Percentiles rank a stretch among this genome's conserved stretches.
phyloP scores from a whole-genome alignment of 768 basidiomycete genomes.

The Psilocybe cyanescens region DNA sequence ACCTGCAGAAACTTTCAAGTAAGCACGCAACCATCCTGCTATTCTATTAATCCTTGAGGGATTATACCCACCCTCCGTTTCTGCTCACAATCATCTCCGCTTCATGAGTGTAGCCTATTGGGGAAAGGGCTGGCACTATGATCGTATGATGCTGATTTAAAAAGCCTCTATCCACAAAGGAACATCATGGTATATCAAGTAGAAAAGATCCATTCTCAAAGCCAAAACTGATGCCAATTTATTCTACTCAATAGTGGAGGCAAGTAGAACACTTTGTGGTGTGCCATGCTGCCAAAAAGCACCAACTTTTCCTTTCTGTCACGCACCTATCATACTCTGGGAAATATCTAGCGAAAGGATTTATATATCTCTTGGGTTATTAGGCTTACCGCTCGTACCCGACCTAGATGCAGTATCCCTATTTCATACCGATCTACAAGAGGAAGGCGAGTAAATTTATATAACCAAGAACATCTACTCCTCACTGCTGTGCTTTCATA shows the following conservation, averaged over 20 bases:
- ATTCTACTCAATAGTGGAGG: no score
- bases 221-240: no score
- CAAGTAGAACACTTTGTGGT: no score
- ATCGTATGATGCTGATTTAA: not conserved
- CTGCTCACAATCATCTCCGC: conserved; percentile 10
- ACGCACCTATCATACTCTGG: no score
- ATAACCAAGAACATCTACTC: not conserved
- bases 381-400: not conserved
- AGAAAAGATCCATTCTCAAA: not conserved
- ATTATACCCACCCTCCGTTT: not conserved
- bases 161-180: not conserved
- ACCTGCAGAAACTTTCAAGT: not conserved
- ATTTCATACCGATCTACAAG: not conserved
- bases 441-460: not conserved
- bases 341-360: not conserved
- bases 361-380: not conserved
- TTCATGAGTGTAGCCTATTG: conserved; percentile 10
- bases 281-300: no score
- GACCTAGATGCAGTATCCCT: not conserved
- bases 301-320: no score
- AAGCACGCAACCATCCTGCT: not conserved
- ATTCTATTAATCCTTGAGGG: not conserved
- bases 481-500: conserved; percentile 1
- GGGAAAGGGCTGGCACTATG: not conserved
- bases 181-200: not conserved